Base-by-base conservation (phyloP, 179 eudicot species). In the Drosera spatulata region DNA sequence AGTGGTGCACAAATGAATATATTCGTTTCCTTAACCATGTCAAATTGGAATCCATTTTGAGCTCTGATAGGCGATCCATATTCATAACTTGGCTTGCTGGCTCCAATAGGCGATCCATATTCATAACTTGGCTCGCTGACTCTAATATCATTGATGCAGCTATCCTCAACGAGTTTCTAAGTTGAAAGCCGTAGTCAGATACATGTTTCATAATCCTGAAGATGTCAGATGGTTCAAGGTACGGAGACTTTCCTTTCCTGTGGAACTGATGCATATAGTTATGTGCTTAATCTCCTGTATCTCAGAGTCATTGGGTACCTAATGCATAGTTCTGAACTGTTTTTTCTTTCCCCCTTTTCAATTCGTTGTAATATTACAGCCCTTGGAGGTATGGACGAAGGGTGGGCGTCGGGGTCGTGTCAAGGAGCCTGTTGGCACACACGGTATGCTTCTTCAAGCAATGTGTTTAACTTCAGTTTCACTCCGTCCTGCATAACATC, bases 201-300 rank as follows among this genome's bases (percentile, higher is more conserved):
- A 82, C 61, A 89, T 93, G 99, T 90, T 93, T 50, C 97, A 93
- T 71, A 79, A 77, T 66, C 99, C 99, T 38, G 97, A 93, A 66
- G 99, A 93, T 71, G 95, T 90, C 2, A 89, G 69, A 83, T 93
- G 99, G 99, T 93, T 93, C 82, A 93, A 86, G 96, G 99, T 86
- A 70, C 61, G 82, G 38, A 41, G 33, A 49, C 9, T 15, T 53
- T 61, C 67, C 33, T 22, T 22, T 22, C 33, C 33, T 22, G 33
- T 22, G 33, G 33, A 22, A 22, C 33, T 22, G 33, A 22, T 22
- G 33, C 33, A 22, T 22, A 22, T 22, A 22, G 33, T 22, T 22
- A 22, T 22, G 33, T 22, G 33, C 33, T 22, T 22, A 22, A 22
- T 22, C 33, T 22, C 33, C 33, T 22, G 33, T 22, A 22, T 22